Percentiles rank a stretch among this genome's conserved stretches.
phyloP scores from a whole-genome alignment of 108 stramenopile genomes.

The Cyclotella kingstonii region DNA sequence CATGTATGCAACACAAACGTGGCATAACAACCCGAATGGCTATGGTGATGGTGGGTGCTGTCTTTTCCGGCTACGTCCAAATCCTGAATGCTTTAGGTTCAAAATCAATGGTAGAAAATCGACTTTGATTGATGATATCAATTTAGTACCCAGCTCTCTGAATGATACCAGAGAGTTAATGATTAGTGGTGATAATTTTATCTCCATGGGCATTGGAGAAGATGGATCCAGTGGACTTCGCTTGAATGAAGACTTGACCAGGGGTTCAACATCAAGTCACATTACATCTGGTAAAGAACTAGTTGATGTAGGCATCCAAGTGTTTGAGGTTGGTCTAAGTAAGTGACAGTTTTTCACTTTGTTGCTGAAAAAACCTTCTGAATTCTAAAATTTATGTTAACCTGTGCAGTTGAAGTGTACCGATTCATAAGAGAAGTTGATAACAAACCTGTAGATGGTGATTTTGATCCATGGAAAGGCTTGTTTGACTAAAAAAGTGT shows the following conservation, averaged over 20 bases:
- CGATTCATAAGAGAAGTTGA: conserved; percentile 46
- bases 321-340: conserved; percentile 43
- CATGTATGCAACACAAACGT: conserved; percentile 45
- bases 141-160: conserved; percentile 11
- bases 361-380: too few species aligned
- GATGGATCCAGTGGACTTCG: conserved; percentile 41
- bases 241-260: conserved; percentile 45
- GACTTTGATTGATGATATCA: conserved; percentile 18
- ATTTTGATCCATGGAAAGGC: conserved; percentile 39
- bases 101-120: conserved; percentile 12
- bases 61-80: conserved; percentile 34
- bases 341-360: neutral
- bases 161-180: conserved; percentile 40
- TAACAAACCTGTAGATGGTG: conserved; percentile 40
- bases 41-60: conserved; percentile 50
- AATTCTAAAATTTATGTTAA: too few species aligned
- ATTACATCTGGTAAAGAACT: conserved; percentile 43
- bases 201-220: conserved; percentile 48
- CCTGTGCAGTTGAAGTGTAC: conserved; percentile 45
- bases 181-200: conserved; percentile 40
- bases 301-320: conserved; percentile 34
- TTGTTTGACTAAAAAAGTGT: conserved; percentile 33
- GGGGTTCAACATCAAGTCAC: conserved; percentile 37
- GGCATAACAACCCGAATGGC: conserved; percentile 35
- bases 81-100: conserved; percentile 44